Evolutionary conservation across 192 early-diverging fungal species (phyloP).

Genomic region (Backusella tuberculispora): DNA sequence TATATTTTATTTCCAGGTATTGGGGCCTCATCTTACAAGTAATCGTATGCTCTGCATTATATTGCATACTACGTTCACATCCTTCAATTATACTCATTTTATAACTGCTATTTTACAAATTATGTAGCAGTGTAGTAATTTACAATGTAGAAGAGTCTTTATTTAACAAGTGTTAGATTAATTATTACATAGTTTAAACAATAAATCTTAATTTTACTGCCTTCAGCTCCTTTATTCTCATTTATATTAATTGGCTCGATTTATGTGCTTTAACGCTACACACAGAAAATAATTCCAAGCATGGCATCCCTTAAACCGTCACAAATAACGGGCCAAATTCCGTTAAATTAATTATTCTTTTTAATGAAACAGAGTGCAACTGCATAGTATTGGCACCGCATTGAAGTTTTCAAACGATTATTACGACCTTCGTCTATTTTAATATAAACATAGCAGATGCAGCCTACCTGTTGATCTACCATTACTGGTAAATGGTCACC

Average conservation of each 20-base stretch:
- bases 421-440: too few species aligned
- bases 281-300: too few species aligned
- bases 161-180: not conserved
- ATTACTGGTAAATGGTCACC: too few species aligned
- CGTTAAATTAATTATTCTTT: too few species aligned
- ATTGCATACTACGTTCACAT: not conserved
- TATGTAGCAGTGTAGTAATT: not conserved
- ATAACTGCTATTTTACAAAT: not conserved
- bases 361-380: too few species aligned
- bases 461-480: too few species aligned
- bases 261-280: not conserved
- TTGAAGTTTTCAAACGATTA: too few species aligned
- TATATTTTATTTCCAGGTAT: not conserved
- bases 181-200: not conserved
- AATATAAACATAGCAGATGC: too few species aligned
- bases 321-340: too few species aligned
- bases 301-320: too few species aligned
- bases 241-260: not conserved
- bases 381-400: too few species aligned
- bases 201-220: not conserved
- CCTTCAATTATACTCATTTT: slow-evolving; percentile 4
- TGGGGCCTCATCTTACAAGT: not conserved
- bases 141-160: not conserved
- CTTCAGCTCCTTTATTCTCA: not conserved
- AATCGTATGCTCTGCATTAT: not conserved